Conservation (phyloP, 2,329 filamentous ascomycete species). For the Aspergillus hortae region DNA sequence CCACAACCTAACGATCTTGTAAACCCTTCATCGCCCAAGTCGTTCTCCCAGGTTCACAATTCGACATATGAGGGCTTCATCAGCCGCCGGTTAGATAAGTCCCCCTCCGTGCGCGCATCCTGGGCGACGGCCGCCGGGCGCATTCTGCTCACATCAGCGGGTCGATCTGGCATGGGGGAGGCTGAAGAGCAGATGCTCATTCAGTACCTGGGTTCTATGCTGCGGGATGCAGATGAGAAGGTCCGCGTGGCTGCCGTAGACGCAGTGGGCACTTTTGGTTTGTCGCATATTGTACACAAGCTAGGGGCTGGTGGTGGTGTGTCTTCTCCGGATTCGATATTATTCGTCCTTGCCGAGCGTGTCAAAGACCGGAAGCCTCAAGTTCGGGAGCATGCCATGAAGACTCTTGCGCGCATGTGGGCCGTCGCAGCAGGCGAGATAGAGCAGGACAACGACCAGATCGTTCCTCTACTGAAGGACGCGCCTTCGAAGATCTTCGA, state of each 20-base stretch:
- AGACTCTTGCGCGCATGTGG: constrained; percentile 81
- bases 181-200: constrained; percentile 77
- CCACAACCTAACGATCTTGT: constrained; percentile 62
- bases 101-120: constrained; percentile 71
- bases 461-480: constrained; percentile 69
- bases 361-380: constrained; percentile 79
- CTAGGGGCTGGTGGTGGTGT: constrained; percentile 74
- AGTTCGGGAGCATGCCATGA: constrained; percentile 84
- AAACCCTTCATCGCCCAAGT: constrained; percentile 79
- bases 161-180: constrained; percentile 79
- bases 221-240: constrained; percentile 85
- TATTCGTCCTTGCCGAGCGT: constrained; percentile 79
- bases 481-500: constrained; percentile 84
- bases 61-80: constrained; percentile 80
- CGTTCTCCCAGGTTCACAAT: constrained; percentile 79
- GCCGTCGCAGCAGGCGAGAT: constrained; percentile 89
- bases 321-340: constrained; percentile 69
- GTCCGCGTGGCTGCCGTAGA: constrained; percentile 87
- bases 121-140: constrained; percentile 83
- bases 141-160: constrained; percentile 86
- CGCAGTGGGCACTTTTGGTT: constrained; percentile 74
- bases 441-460: constrained; percentile 72
- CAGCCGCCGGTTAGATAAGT: constrained; percentile 82
- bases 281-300: constrained; percentile 76
- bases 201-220: constrained; percentile 70